A percentile compares a stretch with the other conserved stretches of the same genome.
Evolutionary conservation across 2,329 filamentous ascomycete species (phyloP).

Genomic region (Sporothrix sp.): DNA sequence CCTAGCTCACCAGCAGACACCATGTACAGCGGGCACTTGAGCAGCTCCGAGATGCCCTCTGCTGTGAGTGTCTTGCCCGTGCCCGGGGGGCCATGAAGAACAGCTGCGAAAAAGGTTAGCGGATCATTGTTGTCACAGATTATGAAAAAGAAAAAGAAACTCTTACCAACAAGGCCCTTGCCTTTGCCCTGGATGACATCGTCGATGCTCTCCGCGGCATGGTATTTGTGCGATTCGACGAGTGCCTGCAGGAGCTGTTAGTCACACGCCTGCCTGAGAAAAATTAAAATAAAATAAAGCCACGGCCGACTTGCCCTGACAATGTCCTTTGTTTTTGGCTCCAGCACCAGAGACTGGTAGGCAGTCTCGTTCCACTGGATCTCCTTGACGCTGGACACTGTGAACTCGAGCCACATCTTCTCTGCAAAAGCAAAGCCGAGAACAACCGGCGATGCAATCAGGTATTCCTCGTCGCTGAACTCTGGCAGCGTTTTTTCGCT

Average conservation of each 20-base stretch:
- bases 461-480: slow-evolving; percentile 73
- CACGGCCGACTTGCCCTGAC: slow-evolving; percentile 42
- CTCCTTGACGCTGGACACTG: slow-evolving; percentile 66
- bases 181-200: slow-evolving; percentile 78
- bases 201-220: slow-evolving; percentile 71
- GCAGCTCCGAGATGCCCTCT: slow-evolving; percentile 32
- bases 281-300: neutral
- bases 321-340: slow-evolving; percentile 50
- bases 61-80: slow-evolving; percentile 39
- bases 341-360: slow-evolving; percentile 71
- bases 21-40: slow-evolving; percentile 39
- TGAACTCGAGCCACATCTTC: slow-evolving; percentile 85
- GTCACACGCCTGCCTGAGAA: neutral
- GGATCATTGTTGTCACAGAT: too few relatives aligned
- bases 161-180: slow-evolving; percentile 67
- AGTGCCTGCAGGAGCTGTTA: slow-evolving; percentile 42
- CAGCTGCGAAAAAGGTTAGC: slow-evolving; percentile 34
- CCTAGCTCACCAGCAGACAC: slow-evolving; percentile 47
- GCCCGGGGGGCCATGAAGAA: slow-evolving; percentile 63
- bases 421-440: slow-evolving; percentile 81
- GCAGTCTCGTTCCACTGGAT: slow-evolving; percentile 79
- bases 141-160: too few relatives aligned
- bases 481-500: slow-evolving; percentile 33
- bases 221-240: slow-evolving; percentile 75
- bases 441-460: slow-evolving; percentile 75